Conservation (phyloP, 148 eudicot genomes). For the Rhododendron simsii region DNA sequence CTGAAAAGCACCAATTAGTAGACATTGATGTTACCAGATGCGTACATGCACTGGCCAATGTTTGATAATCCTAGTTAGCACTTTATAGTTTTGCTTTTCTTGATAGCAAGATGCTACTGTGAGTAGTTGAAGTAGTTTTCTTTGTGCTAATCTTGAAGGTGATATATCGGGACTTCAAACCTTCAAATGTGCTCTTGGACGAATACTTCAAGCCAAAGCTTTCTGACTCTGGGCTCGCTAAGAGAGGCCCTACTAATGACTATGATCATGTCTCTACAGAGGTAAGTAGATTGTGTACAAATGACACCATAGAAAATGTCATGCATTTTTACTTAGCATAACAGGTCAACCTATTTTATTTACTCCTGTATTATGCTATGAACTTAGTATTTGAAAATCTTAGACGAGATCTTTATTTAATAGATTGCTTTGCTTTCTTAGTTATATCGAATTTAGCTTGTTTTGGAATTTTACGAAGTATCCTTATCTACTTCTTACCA, state of each 20-base stretch:
- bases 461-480: background rate
- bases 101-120: background rate
- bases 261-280: constrained; percentile 61
- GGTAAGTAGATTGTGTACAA: constrained; percentile 37
- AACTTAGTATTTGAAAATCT: background rate
- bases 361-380: background rate
- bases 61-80: background rate
- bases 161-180: constrained; percentile 69
- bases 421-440: background rate
- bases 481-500: background rate
- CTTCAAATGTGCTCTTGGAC: constrained; percentile 71
- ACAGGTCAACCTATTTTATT: background rate
- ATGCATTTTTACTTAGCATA: background rate
- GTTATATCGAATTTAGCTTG: background rate
- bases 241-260: constrained; percentile 67
- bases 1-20: background rate
- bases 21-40: background rate
- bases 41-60: background rate
- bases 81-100: background rate
- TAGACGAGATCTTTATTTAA: background rate
- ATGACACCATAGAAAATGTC: background rate
- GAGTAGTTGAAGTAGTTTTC: background rate
- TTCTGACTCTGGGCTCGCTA: constrained; percentile 71
- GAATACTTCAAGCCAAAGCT: constrained; percentile 59
- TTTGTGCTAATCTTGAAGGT: constrained; percentile 36